These are phyloP conservation scores for Chlorella sp. DNA, from an alignment of 139 green algal genomes.

Conservation along the genomic window DNA sequence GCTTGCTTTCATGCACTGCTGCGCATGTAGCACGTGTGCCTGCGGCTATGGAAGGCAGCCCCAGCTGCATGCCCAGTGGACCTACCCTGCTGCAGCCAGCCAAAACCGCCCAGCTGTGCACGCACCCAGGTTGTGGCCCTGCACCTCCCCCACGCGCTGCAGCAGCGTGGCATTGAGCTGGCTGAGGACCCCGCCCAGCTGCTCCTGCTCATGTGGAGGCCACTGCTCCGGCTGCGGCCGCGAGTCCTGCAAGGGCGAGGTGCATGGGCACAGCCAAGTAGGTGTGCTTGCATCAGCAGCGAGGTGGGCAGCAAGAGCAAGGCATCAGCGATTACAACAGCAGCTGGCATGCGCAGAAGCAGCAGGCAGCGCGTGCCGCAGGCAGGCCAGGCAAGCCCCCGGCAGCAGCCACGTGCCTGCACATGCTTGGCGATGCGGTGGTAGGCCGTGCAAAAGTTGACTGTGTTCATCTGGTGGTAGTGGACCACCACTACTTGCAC, in stretches of 20 bases:
- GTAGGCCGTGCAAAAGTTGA: conserved; percentile 40
- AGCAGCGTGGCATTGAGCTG: conserved; percentile 17
- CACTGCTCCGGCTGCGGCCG: not conserved
- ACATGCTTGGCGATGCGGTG: conserved; percentile 28
- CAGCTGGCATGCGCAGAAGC: too few species aligned
- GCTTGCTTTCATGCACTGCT: too few species aligned
- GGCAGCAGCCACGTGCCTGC: not conserved
- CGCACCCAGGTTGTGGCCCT: conserved; percentile 39
- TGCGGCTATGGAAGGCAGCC: too few species aligned
- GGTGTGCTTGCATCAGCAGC: too few species aligned
- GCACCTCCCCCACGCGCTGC: not conserved
- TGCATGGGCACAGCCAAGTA: too few species aligned
- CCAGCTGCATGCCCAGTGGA: too few species aligned
- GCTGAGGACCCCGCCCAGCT: conserved; percentile 23
- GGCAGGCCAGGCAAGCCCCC: too few species aligned
- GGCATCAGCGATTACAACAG: too few species aligned
- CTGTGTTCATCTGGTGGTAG: conserved; percentile 4
- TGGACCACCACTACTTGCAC: not conserved
- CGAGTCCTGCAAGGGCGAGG: not conserved
- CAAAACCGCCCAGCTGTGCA: not conserved
- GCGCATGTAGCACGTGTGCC: too few species aligned
- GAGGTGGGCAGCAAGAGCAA: too few species aligned
- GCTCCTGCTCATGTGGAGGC: not conserved
- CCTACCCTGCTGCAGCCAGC: too few species aligned
- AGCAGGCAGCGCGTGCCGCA: too few species aligned